Percentiles rank a stretch among this genome's conserved stretches.
phyloP scores from a whole-genome alignment of 1,284 basidiomycete genomes.

The Apiotrichum laibachii region DNA sequence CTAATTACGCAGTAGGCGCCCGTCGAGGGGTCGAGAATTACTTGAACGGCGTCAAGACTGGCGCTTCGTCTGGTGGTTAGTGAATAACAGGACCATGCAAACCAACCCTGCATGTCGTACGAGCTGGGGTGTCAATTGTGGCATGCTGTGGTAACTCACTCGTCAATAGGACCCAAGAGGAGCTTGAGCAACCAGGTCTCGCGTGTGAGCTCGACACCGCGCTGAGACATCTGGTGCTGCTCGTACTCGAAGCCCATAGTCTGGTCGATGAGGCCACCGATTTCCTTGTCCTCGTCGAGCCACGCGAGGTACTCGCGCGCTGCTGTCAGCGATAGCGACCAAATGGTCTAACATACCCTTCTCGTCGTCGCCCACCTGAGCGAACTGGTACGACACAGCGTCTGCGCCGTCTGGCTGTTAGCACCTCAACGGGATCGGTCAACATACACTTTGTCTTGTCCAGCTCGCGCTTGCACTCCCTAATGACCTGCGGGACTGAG shows the following conservation, averaged over 20 bases:
- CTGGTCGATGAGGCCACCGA: constrained; percentile 16
- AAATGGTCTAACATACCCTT: neutral
- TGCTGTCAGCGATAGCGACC: neutral
- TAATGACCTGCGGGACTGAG: constrained; percentile 2
- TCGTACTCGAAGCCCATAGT: constrained; percentile 21
- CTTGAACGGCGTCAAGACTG: too few species aligned
- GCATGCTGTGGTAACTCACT: neutral
- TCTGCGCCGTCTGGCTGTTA: constrained; percentile 9
- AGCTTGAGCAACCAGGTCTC: constrained; percentile 14
- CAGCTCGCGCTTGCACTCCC: neutral
- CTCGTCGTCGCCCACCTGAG: constrained; percentile 20
- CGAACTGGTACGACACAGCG: constrained; percentile 13
- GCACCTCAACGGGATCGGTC: neutral
- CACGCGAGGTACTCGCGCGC: constrained; percentile 10
- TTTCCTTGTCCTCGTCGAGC: constrained; percentile 12
- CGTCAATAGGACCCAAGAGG: constrained; percentile 11
- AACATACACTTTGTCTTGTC: constrained; percentile 2
- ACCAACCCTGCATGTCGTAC: constrained; percentile 3
- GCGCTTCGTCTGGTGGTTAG: neutral
- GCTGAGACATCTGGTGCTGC: constrained; percentile 10
- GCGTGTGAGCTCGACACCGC: constrained; percentile 1
- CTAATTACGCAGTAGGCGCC: too few species aligned
- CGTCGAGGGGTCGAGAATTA: too few species aligned
- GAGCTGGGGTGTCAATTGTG: constrained; percentile 1
- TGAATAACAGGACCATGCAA: too few species aligned